A percentile compares a stretch with the other conserved stretches of the same genome.
phyloP scores from a whole-genome alignment of 2,329 filamentous ascomycete genomes.

The Cladobotryum mycophilum region DNA sequence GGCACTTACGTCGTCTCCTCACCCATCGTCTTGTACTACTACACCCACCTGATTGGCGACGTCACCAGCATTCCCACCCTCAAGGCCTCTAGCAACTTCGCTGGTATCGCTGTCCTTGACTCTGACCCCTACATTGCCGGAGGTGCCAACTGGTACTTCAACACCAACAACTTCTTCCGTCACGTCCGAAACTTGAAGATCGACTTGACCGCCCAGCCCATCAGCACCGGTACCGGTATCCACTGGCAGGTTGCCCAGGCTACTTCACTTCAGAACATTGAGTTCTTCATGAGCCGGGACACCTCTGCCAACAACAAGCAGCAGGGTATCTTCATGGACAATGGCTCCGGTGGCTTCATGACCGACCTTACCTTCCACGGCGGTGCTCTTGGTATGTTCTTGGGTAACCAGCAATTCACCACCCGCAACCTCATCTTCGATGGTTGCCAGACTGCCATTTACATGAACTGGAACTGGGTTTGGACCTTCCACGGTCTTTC shows the following conservation, averaged over 20 bases:
- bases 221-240: conserved; percentile 59
- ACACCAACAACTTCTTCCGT: conserved; percentile 80
- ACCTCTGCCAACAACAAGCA: conserved; percentile 59
- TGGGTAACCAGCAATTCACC: conserved; percentile 85
- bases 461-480: conserved; percentile 89
- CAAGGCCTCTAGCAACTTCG: conserved; percentile 65
- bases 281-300: conserved; percentile 70
- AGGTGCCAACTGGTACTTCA: conserved; percentile 70
- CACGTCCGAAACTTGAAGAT: conserved; percentile 78
- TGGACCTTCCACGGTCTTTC: conserved; percentile 73
- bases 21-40: conserved; percentile 82
- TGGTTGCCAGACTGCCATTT: conserved; percentile 74
- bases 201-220: conserved; percentile 62
- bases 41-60: conserved; percentile 89
- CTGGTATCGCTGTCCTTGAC: conserved; percentile 84
- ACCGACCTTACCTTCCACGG: conserved; percentile 78
- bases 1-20: conserved; percentile 78
- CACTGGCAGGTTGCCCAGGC: conserved; percentile 86
- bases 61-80: conserved; percentile 64
- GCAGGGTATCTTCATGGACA: conserved; percentile 78
- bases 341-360: conserved; percentile 80
- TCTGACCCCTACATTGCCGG: conserved; percentile 70
- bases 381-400: conserved; percentile 68
- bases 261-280: conserved; percentile 72
- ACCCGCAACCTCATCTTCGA: conserved; percentile 78